These are phyloP conservation scores for Salix caprea DNA, from an alignment of 345 rosid genomes.

Conservation along the genomic window DNA sequence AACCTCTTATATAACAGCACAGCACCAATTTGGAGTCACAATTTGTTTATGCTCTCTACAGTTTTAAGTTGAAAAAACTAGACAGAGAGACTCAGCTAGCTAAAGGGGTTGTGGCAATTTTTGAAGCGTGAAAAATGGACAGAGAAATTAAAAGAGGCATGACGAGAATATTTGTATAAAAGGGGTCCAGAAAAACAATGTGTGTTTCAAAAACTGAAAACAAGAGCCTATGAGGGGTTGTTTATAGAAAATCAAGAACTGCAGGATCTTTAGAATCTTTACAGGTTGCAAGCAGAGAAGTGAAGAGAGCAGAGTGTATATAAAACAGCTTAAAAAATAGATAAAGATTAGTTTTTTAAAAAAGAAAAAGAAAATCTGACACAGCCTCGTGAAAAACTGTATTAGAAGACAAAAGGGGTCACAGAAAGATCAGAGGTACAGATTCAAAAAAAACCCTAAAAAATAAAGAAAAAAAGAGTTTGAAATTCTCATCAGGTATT, in stretches of 20 bases:
- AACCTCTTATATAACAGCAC: background rate
- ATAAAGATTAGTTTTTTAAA: conserved; percentile 19
- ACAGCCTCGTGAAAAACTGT: conserved; percentile 80
- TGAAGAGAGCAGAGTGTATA: conserved; percentile 22
- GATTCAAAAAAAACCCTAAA: background rate
- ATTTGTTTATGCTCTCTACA: background rate
- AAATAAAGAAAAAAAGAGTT: background rate
- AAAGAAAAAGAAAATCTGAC: conserved; percentile 56
- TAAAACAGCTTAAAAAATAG: conserved; percentile 15
- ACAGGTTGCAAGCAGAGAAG: conserved; percentile 59
- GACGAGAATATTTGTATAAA: conserved; percentile 2
- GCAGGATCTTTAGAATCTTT: conserved; percentile 38
- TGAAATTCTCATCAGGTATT: background rate
- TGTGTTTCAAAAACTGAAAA: conserved; percentile 25
- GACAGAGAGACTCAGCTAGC: conserved; percentile 1
- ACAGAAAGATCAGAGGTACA: conserved; percentile 27
- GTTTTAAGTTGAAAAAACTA: conserved; percentile 18
- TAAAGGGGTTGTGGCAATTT: background rate
- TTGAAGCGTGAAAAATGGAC: conserved; percentile 7
- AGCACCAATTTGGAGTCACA: background rate
- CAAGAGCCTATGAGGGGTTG: conserved; percentile 6
- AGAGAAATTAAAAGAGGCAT: background rate
- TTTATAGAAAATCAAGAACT: conserved; percentile 10
- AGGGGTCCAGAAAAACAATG: conserved; percentile 9
- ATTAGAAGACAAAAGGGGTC: conserved; percentile 76